A percentile compares a stretch with the other conserved stretches of the same genome.
Evolutionary conservation across 1,284 basidiomycete species (phyloP).

Genomic region (Malassezia brasiliensis): DNA sequence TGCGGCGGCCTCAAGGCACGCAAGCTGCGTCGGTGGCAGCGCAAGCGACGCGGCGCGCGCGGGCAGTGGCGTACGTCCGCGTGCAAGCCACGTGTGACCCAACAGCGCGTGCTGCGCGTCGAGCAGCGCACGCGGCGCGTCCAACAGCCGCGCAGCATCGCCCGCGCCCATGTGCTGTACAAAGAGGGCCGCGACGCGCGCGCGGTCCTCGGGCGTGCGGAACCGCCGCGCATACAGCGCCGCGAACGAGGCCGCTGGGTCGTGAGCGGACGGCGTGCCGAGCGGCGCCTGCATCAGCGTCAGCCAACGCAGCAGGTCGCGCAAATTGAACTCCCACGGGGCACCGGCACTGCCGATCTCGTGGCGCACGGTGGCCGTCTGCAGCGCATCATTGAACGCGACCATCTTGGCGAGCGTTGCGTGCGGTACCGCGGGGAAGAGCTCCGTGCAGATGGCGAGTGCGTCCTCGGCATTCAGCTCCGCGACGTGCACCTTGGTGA

Average conservation of each 20-base stretch:
- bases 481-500: conserved; percentile 90
- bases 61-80: conserved; percentile 41
- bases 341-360: conserved; percentile 71
- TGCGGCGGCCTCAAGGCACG: conserved; percentile 65
- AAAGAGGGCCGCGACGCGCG: conserved; percentile 59
- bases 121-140: background rate
- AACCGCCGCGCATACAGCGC: conserved; percentile 71
- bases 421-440: conserved; percentile 60
- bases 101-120: conserved; percentile 58
- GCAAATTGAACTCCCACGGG: conserved; percentile 98
- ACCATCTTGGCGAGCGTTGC: conserved; percentile 66
- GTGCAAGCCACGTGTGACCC: conserved; percentile 58
- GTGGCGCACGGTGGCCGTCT: conserved; percentile 61
- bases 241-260: conserved; percentile 35
- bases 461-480: conserved; percentile 74
- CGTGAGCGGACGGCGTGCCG: conserved; percentile 55
- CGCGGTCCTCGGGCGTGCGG: conserved; percentile 62
- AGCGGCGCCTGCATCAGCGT: conserved; percentile 50
- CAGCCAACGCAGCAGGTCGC: conserved; percentile 85
- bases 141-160: conserved; percentile 20
- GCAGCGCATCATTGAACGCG: conserved; percentile 63
- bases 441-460: conserved; percentile 64
- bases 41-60: conserved; percentile 14
- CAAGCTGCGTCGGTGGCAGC: conserved; percentile 61
- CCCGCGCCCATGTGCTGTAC: conserved; percentile 24